Evolutionary conservation across 805 yeast genomes (phyloP).

Genomic region (Tetrapisispora namnaoensis): DNA sequence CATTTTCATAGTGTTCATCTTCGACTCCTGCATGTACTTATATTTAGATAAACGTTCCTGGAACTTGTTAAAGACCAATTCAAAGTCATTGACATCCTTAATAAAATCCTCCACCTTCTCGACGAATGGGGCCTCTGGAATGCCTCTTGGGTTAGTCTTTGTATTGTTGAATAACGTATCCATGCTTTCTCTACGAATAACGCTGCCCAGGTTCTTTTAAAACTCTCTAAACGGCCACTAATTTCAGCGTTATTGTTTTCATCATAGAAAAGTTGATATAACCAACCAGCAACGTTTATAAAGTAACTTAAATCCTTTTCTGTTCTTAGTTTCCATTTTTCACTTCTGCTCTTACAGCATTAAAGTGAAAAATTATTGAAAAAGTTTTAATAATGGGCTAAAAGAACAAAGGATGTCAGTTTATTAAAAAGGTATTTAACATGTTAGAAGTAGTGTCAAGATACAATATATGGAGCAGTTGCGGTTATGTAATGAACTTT

Average conservation of each 20-base stretch:
- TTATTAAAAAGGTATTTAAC: too few species aligned
- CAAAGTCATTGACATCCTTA: slow-evolving; percentile 61
- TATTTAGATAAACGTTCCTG: slow-evolving; percentile 86
- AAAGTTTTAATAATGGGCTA: not conserved
- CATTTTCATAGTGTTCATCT: slow-evolving; percentile 19
- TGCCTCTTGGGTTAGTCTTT: slow-evolving; percentile 80
- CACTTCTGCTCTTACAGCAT: not conserved
- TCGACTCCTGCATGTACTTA: slow-evolving; percentile 64
- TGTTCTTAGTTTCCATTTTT: not conserved
- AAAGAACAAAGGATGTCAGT: not conserved
- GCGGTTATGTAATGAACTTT: too few species aligned
- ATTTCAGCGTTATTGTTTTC: too few species aligned
- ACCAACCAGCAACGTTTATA: too few species aligned
- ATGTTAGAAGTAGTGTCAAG: too few species aligned
- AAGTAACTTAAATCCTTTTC: too few species aligned
- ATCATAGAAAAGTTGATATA: too few species aligned
- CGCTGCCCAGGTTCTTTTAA: not conserved
- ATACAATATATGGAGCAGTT: too few species aligned
- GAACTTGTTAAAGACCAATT: slow-evolving; percentile 56
- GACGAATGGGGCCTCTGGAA: slow-evolving; percentile 92
- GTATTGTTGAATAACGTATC: slow-evolving; percentile 37
- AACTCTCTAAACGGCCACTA: too few species aligned
- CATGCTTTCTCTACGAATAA: slow-evolving; percentile 9
- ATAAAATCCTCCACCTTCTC: slow-evolving; percentile 71
- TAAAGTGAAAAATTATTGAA: not conserved